Evolutionary conservation across 768 basidiomycete species (phyloP).

Genomic region (Lactarius pseudohatsudake): DNA sequence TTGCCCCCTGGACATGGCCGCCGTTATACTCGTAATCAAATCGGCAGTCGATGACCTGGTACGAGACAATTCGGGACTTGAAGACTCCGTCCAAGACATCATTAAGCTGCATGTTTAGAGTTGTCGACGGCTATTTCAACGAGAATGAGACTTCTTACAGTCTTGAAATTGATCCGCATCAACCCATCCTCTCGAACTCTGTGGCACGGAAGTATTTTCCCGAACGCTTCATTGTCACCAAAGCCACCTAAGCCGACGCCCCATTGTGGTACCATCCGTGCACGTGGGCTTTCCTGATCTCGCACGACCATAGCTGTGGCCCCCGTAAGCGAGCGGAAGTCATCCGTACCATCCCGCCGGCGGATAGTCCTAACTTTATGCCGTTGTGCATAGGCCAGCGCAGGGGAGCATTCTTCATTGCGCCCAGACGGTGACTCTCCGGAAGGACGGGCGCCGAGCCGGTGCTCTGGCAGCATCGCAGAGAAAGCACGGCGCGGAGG

Average conservation of each 20-base stretch:
- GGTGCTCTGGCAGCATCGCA: constrained; percentile 54
- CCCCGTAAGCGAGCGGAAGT: constrained; percentile 73
- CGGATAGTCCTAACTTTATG: constrained; percentile 77
- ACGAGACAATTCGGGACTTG: constrained; percentile 60
- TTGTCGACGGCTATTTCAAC: constrained; percentile 6
- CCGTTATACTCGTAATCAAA: constrained; percentile 97
- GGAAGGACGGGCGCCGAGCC: constrained; percentile 44
- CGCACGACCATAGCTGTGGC: constrained; percentile 42
- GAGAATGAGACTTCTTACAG: constrained; percentile 51
- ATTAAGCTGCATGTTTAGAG: constrained; percentile 57
- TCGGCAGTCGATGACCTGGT: constrained; percentile 89
- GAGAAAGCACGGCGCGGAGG: constrained; percentile 73
- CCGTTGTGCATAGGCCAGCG: constrained; percentile 75
- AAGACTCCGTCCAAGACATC: constrained; percentile 75
- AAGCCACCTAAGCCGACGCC: constrained; percentile 76
- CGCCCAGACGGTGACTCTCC: constrained; percentile 48
- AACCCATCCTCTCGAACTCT: constrained; percentile 93
- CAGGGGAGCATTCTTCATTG: constrained; percentile 70
- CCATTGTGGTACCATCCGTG: constrained; percentile 36
- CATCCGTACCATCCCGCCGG: constrained; percentile 78
- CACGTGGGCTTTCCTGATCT: constrained; percentile 29
- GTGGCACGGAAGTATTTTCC: constrained; percentile 93
- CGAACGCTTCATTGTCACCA: constrained; percentile 88
- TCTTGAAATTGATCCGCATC: constrained; percentile 81
- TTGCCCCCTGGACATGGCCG: constrained; percentile 88